Conservation (phyloP, 148 eudicot species). For the Fagopyrum esculentum region DNA sequence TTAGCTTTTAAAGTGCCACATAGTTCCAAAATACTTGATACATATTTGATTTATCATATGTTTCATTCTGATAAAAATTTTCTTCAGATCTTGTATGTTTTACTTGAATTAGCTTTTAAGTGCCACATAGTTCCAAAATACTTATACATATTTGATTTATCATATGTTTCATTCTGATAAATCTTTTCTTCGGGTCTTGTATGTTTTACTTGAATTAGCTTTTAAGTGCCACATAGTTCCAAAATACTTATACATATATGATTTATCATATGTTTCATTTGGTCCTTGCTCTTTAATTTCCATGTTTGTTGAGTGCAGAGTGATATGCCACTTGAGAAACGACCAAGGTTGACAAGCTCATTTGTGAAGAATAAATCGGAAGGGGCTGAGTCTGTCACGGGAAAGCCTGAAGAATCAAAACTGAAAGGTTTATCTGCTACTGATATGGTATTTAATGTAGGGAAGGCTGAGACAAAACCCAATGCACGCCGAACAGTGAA, state of each 20-base stretch:
- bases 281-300: background rate
- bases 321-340: constrained; percentile 67
- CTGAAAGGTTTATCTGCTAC: constrained; percentile 39
- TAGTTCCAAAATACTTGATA: background rate
- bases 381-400: constrained; percentile 17
- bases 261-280: constrained; percentile 19
- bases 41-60: constrained; percentile 18
- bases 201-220: background rate
- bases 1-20: background rate
- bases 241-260: background rate
- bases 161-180: constrained; percentile 19
- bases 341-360: constrained; percentile 45
- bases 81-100: background rate
- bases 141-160: background rate
- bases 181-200: background rate
- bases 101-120: background rate
- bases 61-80: background rate
- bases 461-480: constrained; percentile 48
- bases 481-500: constrained; percentile 44
- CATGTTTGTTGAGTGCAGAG: constrained; percentile 26
- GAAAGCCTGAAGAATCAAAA: constrained; percentile 36
- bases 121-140: background rate
- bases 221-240: background rate
- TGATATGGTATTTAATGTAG: constrained; percentile 63
- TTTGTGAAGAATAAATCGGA: constrained; percentile 21